Base-by-base conservation (phyloP, 2,329 filamentous ascomycete genomes). In the Meredithiella fracta region DNA sequence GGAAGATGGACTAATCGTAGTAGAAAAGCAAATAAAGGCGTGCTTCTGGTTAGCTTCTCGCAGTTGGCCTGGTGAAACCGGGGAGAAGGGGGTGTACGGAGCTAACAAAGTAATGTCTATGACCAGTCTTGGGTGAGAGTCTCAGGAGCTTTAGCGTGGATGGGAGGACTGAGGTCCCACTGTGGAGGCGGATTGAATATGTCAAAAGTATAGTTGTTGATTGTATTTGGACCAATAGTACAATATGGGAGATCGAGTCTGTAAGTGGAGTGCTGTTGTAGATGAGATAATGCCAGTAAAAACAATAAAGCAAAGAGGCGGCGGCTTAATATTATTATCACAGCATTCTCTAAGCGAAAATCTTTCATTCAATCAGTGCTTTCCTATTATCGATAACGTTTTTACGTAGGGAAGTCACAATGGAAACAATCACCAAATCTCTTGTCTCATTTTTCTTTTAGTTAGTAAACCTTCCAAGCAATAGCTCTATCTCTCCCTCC, bases 1-100 rank as follows among this genome's bases (percentile, higher is more conserved):
- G 50, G 50, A 52, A 52, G 29, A 52, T 20, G 11, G 26, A 51
- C 49, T 52, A n/a, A 34, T 34, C 29, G 29, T 34, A 49, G 22
- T 23, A 44, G 20, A 7, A 17, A 22, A 15, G 40, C 17, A 49
- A 23, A 49, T 17, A 49, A 49, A 49, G 22, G 44, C 23, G 17
- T 49, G 20, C 20, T 26, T 17, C 17, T 49, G 8, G 5, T 25
- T 49, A 22, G 23, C 22, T 26, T 49, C 44, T 3, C n/a, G 15
- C 17, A 9, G 44, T 26, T 20, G 11, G 22, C 11, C 44, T 49
- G 3, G 20, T 25, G 20, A 49, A 9, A 8, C 23, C 15, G 44
- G 44, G 44, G 44, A 22, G 23, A 15, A 20, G 17, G 44, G 44
- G 44, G 44, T 49, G 44, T 49, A 25, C 44, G 22, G 44, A 49